A percentile compares a stretch with the other conserved stretches of the same genome.
Conservation (phyloP, 371 early-diverging fungal species). For the Homolaphlyctis polyrhiza region DNA sequence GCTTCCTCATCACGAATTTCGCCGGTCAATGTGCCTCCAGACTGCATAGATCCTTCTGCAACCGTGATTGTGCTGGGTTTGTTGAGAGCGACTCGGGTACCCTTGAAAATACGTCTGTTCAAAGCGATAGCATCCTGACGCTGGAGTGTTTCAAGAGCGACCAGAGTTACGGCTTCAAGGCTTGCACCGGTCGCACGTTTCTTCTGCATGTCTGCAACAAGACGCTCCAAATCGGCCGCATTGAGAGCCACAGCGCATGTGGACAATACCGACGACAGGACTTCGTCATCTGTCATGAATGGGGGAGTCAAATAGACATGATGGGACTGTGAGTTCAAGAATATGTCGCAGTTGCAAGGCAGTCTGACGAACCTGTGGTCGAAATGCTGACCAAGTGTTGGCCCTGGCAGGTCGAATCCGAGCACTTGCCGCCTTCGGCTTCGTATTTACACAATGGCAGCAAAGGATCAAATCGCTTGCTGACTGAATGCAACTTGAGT, state of each 20-base stretch:
- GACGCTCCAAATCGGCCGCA: neutral
- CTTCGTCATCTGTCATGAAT: conserved; percentile 12
- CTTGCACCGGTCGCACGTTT: neutral
- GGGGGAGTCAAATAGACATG: neutral
- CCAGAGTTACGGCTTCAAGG: neutral
- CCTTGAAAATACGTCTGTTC: neutral
- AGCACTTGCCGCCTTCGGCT: conserved; percentile 25
- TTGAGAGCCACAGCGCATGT: neutral
- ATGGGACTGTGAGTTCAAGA: neutral
- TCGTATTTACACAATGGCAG: conserved; percentile 23
- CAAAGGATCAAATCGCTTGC: conserved; percentile 17
- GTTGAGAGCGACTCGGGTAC: neutral
- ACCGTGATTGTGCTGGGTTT: too few species aligned
- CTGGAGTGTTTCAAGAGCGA: neutral
- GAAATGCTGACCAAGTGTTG: conserved; percentile 25
- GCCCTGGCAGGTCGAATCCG: conserved; percentile 16
- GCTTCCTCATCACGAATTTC: too few species aligned
- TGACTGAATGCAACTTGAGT: conserved; percentile 2
- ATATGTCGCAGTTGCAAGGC: neutral
- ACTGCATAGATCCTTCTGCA: neutral
- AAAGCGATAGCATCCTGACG: neutral
- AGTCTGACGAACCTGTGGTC: conserved; percentile 12
- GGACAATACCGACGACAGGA: conserved; percentile 8
- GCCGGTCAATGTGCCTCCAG: too few species aligned
- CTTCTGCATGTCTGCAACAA: neutral